Percentiles rank a stretch among this genome's conserved stretches.
phyloP scores from a whole-genome alignment of 768 basidiomycete genomes.

The Hygrocybe punicea region DNA sequence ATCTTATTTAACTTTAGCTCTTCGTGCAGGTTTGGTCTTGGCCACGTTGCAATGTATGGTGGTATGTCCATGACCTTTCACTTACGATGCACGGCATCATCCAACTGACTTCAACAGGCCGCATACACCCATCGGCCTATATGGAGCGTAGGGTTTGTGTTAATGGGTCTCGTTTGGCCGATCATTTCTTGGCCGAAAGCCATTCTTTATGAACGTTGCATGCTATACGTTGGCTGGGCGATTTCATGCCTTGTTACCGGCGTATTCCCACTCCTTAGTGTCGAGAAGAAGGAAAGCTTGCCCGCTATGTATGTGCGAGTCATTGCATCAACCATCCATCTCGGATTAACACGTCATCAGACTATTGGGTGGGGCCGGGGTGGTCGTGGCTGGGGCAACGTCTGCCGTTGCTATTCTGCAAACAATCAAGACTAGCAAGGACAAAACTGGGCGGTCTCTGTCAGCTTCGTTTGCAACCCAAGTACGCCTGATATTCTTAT shows the following conservation, averaged over 20 bases:
- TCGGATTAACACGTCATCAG: conserved; percentile 25
- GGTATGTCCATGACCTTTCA: conserved; percentile 41
- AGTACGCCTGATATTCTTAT: not conserved
- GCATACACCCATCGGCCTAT: conserved; percentile 70
- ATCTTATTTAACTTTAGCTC: conserved; percentile 14
- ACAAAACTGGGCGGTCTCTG: not conserved
- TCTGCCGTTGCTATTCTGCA: conserved; percentile 6
- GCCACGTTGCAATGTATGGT: conserved; percentile 65
- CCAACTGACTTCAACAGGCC: conserved; percentile 36
- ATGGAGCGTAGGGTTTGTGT: conserved; percentile 64
- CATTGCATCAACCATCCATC: not conserved
- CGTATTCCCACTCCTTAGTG: conserved; percentile 67
- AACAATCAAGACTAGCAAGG: not conserved
- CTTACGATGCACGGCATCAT: not conserved
- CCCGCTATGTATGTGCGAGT: conserved; percentile 50
- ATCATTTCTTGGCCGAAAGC: conserved; percentile 45
- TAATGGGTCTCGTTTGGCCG: conserved; percentile 69
- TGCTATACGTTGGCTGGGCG: conserved; percentile 42
- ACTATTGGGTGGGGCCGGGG: conserved; percentile 45
- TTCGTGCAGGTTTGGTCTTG: conserved; percentile 35
- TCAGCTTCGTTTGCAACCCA: not conserved
- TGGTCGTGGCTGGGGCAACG: conserved; percentile 38
- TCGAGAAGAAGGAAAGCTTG: conserved; percentile 67
- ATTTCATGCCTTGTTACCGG: conserved; percentile 51
- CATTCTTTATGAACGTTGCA: conserved; percentile 23